Evolutionary conservation across 129 eudicot species (phyloP).

Genomic region (Artemisia annua): DNA sequence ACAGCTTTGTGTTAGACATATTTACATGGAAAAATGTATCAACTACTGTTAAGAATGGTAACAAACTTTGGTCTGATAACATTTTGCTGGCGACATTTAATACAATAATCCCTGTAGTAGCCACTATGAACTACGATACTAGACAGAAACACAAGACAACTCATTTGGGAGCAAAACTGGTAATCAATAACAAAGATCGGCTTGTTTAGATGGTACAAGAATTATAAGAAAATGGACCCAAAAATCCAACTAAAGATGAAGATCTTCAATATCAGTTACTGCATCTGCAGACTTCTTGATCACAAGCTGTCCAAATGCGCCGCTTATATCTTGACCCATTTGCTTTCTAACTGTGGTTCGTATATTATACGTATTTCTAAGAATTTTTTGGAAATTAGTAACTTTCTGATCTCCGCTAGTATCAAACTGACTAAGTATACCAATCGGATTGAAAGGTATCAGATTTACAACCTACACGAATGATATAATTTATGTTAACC

Average conservation of each 20-base stretch:
- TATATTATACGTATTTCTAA: conserved; percentile 62
- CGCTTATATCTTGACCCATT: conserved; percentile 98
- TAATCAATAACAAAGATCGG: too few relatives aligned
- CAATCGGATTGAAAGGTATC: conserved; percentile 28
- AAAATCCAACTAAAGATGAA: conserved; percentile 34
- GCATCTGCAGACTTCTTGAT: conserved; percentile 45
- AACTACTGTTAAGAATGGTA: too few relatives aligned
- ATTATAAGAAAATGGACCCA: conserved; percentile 16
- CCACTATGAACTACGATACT: neutral
- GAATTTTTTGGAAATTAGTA: conserved; percentile 58
- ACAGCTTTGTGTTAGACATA: neutral
- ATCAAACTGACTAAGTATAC: conserved; percentile 60
- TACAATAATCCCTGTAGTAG: neutral
- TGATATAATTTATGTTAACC: too few relatives aligned
- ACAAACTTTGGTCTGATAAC: too few relatives aligned
- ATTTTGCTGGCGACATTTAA: too few relatives aligned
- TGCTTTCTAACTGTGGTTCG: conserved; percentile 91
- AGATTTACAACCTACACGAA: too few relatives aligned
- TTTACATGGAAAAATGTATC: too few relatives aligned
- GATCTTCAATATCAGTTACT: conserved; percentile 88
- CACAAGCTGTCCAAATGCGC: conserved; percentile 97
- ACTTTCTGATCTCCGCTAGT: conserved; percentile 68
- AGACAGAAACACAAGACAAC: neutral
- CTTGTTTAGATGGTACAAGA: too few relatives aligned
- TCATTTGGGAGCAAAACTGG: neutral